Evolutionary conservation across 2,329 filamentous ascomycete species (phyloP).

Genomic region (Pezicula rhizophila): DNA sequence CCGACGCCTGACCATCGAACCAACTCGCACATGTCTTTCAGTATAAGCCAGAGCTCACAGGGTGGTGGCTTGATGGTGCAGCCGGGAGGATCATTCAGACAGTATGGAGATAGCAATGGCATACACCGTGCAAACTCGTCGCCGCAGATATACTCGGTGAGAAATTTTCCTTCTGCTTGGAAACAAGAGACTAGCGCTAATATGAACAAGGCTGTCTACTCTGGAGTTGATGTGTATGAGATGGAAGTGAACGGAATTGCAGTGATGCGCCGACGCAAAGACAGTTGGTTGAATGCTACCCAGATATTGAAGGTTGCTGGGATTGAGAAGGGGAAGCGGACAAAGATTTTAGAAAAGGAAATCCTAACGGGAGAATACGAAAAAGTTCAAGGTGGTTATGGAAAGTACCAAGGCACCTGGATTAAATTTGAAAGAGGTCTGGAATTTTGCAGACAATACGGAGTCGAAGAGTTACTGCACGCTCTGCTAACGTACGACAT

Average conservation of each 20-base stretch:
- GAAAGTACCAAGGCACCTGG: constrained; percentile 99
- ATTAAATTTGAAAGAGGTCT: constrained; percentile 89
- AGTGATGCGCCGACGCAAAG: constrained; percentile 90
- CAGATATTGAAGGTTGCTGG: constrained; percentile 97
- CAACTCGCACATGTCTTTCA: constrained; percentile 26
- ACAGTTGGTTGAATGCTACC: constrained; percentile 96
- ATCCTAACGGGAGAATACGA: constrained; percentile 95
- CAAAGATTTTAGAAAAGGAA: constrained; percentile 96
- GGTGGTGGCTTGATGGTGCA: constrained; percentile 27
- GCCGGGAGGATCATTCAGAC: constrained; percentile 22
- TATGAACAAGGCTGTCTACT: constrained; percentile 71
- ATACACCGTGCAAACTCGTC: constrained; percentile 21
- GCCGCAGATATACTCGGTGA: constrained; percentile 58
- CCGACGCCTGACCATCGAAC: constrained; percentile 7
- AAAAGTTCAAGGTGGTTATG: constrained; percentile 97
- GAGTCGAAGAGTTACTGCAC: constrained; percentile 69
- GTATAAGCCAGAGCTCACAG: constrained; percentile 28
- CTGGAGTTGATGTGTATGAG: constrained; percentile 93
- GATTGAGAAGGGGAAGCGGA: constrained; percentile 95
- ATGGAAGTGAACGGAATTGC: constrained; percentile 93
- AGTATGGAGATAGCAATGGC: constrained; percentile 21
- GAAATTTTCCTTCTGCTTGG: constrained; percentile 15
- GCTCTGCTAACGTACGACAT: constrained; percentile 77
- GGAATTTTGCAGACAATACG: constrained; percentile 80
- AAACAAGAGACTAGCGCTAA: not conserved